Evolutionary conservation across 1,139 yeast species (phyloP).

Genomic region (Barnettozyma hawaiiensis): DNA sequence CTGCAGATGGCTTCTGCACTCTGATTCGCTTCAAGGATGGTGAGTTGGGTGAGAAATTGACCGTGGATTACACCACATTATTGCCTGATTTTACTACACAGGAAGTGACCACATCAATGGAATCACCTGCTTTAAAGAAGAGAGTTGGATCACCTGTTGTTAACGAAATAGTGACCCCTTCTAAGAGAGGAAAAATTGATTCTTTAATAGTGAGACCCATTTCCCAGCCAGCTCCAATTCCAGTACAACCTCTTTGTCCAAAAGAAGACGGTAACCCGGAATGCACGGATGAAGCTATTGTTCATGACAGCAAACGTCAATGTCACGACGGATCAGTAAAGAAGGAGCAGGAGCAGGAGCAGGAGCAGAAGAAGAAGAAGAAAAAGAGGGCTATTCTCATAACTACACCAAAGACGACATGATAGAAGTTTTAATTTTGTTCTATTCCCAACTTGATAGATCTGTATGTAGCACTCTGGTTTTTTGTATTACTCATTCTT

Average conservation of each 20-base stretch:
- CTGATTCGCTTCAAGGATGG: slow-evolving; percentile 46
- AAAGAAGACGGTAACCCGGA: background rate
- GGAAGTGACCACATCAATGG: slow-evolving; percentile 2
- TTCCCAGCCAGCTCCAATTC: background rate
- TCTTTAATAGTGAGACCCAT: background rate
- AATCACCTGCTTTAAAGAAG: slow-evolving; percentile 8
- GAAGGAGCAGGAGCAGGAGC: no score
- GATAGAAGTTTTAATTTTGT: slow-evolving; percentile 2
- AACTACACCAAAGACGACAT: slow-evolving; percentile 6
- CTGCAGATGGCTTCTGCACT: slow-evolving; percentile 93
- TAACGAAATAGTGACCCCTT: background rate
- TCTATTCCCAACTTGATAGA: no score
- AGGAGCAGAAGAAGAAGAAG: no score
- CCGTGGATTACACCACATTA: slow-evolving; percentile 14
- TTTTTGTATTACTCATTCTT: no score
- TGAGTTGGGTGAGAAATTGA: slow-evolving; percentile 44
- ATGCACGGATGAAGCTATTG: background rate
- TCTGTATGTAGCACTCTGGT: no score
- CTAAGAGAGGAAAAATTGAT: slow-evolving; percentile 4
- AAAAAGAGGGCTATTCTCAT: slow-evolving; percentile 41
- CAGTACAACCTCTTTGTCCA: slow-evolving; percentile 22
- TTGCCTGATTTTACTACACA: slow-evolving; percentile 15
- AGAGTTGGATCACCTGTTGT: slow-evolving; percentile 3
- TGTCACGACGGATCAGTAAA: no score
- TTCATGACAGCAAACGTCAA: background rate